Conservation (phyloP, 345 rosid genomes). For the Lenwebbia sp. region DNA sequence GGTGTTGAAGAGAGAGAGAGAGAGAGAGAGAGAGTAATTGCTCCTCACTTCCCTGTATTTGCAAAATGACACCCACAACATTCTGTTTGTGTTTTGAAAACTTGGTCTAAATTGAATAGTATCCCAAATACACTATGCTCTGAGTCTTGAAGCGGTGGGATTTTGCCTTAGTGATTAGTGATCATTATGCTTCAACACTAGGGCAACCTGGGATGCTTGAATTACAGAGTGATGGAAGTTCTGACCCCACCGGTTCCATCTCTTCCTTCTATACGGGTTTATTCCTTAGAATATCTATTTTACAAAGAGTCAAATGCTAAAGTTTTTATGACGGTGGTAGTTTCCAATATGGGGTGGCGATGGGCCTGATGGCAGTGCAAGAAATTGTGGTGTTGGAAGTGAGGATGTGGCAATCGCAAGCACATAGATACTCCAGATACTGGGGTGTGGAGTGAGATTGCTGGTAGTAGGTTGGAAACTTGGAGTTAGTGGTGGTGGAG, state of each 20-base stretch:
- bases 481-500: neutral
- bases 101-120: neutral
- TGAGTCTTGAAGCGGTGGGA: neutral
- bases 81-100: neutral
- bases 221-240: neutral
- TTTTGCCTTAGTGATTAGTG: neutral
- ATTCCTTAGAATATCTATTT: neutral
- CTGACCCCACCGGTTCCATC: neutral
- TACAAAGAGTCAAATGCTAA: neutral
- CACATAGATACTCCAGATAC: neutral
- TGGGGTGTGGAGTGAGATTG: neutral
- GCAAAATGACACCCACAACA: neutral
- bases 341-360: neutral
- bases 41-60: neutral
- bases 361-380: neutral
- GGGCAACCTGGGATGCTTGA: too few relatives aligned
- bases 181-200: too few relatives aligned
- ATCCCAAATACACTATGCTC: neutral
- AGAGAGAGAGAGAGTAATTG: neutral
- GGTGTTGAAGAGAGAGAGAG: too few relatives aligned
- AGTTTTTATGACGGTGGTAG: neutral
- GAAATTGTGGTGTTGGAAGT: neutral
- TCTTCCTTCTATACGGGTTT: neutral
- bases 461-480: neutral
- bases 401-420: neutral